Base-by-base conservation (phyloP, 2,329 filamentous ascomycete species). In the Aspergillus fumigatus region DNA sequence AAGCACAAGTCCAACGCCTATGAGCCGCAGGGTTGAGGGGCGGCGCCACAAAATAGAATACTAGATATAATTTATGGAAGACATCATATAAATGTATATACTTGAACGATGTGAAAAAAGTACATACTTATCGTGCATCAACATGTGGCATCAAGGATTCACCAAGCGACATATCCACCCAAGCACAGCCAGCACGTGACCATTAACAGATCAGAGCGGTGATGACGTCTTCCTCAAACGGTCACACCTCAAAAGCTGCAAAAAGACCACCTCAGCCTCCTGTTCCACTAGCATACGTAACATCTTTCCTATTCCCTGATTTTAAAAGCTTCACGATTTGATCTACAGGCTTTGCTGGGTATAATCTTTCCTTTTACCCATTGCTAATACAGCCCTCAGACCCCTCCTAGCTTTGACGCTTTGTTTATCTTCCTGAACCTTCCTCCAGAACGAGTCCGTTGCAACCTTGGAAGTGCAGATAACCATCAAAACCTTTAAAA, bases 1-100 rank as follows among this genome's bases (percentile, higher is more conserved):
- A 99, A 99, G 81, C 94, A 99, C 80, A 97, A 96, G 80, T 94
- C 90, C 49, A 95, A 96, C 71, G 84, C 87, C 53, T 96, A 96
- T 70, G 89, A 92, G 53, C 86, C 89, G 50, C 90, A 92, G 73
- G 88, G 70, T 35, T 70, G 59, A 25, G 17, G 19, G 25, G 8
- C 23, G 3, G 25, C 6, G 43, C 23, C 21, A 47, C 6, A 19
- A 4, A 11, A 1, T 21, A 14, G 21, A 7, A 25, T 4, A 26
- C 43, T 26, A 47, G 23, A 47, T 1, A 23, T 23, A 11, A 26
- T 47, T 26, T 14, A 14, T 23, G 23, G 3, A 58, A 47, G 17
- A 8, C 5, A 29, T 21, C 6, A 14, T 45, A 3, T 40, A 45
- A 19, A 32, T 53, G 26, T 29, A 48, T 14, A 49, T 52, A 43